Evolutionary conservation across 208 protist species (phyloP).

Genomic region (Tetramitus jugosus): DNA sequence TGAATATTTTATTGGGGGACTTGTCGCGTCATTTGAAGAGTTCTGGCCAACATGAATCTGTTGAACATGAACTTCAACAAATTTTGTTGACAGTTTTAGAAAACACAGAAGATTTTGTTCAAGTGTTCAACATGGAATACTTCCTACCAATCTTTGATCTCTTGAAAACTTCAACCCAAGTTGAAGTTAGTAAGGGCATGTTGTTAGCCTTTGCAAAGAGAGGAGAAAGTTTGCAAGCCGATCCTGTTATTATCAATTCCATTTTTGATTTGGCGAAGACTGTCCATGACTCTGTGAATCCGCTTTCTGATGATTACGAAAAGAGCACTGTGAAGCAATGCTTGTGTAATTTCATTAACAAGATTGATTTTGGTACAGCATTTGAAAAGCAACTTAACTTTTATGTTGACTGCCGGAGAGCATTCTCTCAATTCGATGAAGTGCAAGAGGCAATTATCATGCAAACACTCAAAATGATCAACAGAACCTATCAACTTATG

Average conservation of each 20-base stretch:
- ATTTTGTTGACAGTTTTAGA: conserved; percentile 47
- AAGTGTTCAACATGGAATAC: conserved; percentile 39
- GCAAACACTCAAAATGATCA: conserved; percentile 14
- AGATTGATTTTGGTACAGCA: conserved; percentile 46
- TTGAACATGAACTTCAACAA: conserved; percentile 44
- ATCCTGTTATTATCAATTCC: conserved; percentile 46
- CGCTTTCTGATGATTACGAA: conserved; percentile 47
- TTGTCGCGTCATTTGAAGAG: conserved; percentile 42
- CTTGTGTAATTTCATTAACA: conserved; percentile 44
- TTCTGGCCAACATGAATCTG: conserved; percentile 36
- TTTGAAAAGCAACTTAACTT: conserved; percentile 63
- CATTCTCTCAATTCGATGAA: conserved; percentile 53
- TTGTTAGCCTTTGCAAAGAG: conserved; percentile 42
- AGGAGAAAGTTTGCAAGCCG: conserved; percentile 12
- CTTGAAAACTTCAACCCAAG: conserved; percentile 42
- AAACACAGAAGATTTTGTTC: conserved; percentile 35
- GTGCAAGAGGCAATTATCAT: conserved; percentile 34
- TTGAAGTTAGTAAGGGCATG: conserved; percentile 46
- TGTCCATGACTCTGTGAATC: conserved; percentile 55
- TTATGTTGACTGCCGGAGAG: conserved; percentile 53
- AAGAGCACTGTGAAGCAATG: conserved; percentile 41
- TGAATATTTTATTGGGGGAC: conserved; percentile 49
- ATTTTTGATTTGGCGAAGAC: conserved; percentile 45
- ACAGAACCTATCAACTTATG: background rate
- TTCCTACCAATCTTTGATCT: conserved; percentile 58